phyloP scores from a whole-genome alignment of 2,329 filamentous ascomycete species.

The Anthostomella pinea region DNA sequence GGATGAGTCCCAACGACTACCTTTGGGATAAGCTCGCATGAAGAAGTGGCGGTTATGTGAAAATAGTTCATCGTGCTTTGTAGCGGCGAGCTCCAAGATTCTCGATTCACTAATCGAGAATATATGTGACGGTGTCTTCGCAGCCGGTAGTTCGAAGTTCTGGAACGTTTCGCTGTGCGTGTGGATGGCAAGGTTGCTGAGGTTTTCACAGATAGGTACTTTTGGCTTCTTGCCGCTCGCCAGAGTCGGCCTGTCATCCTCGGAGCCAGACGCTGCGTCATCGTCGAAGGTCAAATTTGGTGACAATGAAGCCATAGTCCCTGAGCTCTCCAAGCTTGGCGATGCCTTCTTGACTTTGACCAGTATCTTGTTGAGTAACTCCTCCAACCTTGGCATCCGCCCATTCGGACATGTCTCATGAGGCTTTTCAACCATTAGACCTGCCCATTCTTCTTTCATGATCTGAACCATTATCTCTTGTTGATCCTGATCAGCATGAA shows the following conservation, averaged over 20 bases:
- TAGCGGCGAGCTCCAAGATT: conserved; percentile 57
- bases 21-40: conserved; percentile 89
- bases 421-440: conserved; percentile 63
- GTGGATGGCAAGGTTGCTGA: conserved; percentile 78
- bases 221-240: conserved; percentile 47
- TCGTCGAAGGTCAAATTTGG: conserved; percentile 33
- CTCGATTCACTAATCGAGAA: conserved; percentile 86
- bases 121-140: conserved; percentile 63
- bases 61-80: conserved; percentile 73
- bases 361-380: conserved; percentile 76
- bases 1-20: conserved; percentile 75
- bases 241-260: conserved; percentile 38
- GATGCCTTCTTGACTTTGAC: conserved; percentile 69
- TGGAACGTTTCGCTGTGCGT: conserved; percentile 82
- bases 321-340: conserved; percentile 31
- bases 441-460: conserved; percentile 85
- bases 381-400: conserved; percentile 65
- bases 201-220: conserved; percentile 62
- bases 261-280: conserved; percentile 38
- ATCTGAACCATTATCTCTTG: conserved; percentile 92
- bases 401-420: conserved; percentile 50
- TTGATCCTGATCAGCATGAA: conserved; percentile 78
- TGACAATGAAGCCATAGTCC: conserved; percentile 32
- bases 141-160: conserved; percentile 62
- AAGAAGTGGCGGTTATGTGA: conserved; percentile 83